Evolutionary conservation across 75 land plant species (phyloP).

Genomic region (Isoetes taiwanensis): DNA sequence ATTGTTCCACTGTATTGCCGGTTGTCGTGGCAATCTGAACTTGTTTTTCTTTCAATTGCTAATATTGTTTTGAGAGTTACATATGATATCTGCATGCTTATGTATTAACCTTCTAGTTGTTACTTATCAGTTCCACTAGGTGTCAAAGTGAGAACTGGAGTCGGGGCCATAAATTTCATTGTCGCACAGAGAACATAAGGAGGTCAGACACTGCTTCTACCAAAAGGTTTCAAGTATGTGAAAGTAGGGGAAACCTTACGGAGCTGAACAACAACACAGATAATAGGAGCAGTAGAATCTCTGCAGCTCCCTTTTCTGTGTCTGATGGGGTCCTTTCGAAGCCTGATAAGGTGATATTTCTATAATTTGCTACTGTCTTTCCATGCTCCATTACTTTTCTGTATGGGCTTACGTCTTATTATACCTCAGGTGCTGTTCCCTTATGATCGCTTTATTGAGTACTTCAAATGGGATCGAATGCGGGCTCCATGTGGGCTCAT

Average conservation of each 20-base stretch:
- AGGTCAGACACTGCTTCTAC: no score
- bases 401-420: neutral
- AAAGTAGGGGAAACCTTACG: neutral
- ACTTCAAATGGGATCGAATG: neutral
- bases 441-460: neutral
- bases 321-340: neutral
- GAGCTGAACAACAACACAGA: neutral
- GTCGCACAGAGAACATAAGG: no score
- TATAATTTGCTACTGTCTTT: neutral
- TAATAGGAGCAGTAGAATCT: no score
- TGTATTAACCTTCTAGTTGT: no score
- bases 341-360: neutral
- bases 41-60: no score
- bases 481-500: neutral
- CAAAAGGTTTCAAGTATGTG: no score
- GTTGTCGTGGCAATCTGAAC: no score
- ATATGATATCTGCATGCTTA: no score
- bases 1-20: no score
- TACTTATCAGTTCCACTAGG: no score
- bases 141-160: slow-evolving; percentile 5
- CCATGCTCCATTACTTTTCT: neutral
- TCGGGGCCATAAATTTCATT: neutral
- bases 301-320: neutral
- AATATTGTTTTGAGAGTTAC: no score
- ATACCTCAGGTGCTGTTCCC: neutral